Conservation (phyloP, 2,329 filamentous ascomycete species). For the Claviceps sp. region DNA sequence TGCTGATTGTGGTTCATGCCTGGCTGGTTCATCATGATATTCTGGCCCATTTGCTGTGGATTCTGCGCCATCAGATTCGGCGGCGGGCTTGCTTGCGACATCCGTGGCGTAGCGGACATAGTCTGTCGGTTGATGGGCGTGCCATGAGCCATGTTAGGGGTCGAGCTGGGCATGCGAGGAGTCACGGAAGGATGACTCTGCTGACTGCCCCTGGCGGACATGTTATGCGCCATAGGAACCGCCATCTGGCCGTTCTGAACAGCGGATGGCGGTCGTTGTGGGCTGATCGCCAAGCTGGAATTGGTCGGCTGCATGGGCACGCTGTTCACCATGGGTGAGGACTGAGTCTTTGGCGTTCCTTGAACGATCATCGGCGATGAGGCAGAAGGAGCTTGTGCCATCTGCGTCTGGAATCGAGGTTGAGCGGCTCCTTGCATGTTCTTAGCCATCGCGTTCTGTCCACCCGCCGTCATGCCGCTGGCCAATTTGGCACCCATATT, state of each 20-base stretch:
- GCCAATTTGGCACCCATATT: slow-evolving; percentile 25
- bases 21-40: slow-evolving; percentile 40
- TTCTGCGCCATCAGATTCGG: slow-evolving; percentile 45
- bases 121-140: slow-evolving; percentile 43
- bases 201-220: slow-evolving; percentile 52
- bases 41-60: slow-evolving; percentile 40
- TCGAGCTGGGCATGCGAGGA: slow-evolving; percentile 46
- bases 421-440: slow-evolving; percentile 27
- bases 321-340: slow-evolving; percentile 50
- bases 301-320: slow-evolving; percentile 52
- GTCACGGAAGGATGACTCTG: slow-evolving; percentile 53
- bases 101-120: slow-evolving; percentile 44
- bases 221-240: slow-evolving; percentile 46
- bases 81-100: slow-evolving; percentile 49
- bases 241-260: slow-evolving; percentile 46
- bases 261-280: slow-evolving; percentile 51
- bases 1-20: slow-evolving; percentile 25
- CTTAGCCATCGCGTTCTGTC: slow-evolving; percentile 24
- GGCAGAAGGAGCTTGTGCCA: slow-evolving; percentile 42
- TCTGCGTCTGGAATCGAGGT: slow-evolving; percentile 38
- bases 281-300: slow-evolving; percentile 56
- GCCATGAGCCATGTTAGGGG: slow-evolving; percentile 45
- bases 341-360: slow-evolving; percentile 50
- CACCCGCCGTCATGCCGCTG: slow-evolving; percentile 20
- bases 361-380: slow-evolving; percentile 56